Evolutionary conservation across 768 basidiomycete species (phyloP).

Genomic region (Imleria badia): DNA sequence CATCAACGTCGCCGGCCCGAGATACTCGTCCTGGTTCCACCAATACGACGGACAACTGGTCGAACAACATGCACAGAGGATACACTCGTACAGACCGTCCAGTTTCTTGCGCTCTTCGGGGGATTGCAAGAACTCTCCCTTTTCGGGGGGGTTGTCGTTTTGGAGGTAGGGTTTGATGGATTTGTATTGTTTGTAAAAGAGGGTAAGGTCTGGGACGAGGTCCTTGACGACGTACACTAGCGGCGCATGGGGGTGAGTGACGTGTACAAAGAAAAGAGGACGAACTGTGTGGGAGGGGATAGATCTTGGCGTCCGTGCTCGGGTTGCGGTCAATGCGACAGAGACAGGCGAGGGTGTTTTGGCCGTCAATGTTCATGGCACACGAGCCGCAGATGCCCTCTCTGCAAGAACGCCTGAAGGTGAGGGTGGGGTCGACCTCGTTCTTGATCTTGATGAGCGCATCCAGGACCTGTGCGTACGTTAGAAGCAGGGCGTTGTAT

Average conservation of each 20-base stretch:
- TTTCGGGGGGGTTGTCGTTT: conserved; percentile 85
- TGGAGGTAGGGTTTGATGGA: conserved; percentile 96
- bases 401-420: conserved; percentile 90
- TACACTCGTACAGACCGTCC: conserved; percentile 97
- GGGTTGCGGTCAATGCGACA: conserved; percentile 86
- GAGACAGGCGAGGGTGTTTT: conserved; percentile 96
- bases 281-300: conserved; percentile 96
- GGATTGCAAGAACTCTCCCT: conserved; percentile 87
- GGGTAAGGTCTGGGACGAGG: conserved; percentile 87
- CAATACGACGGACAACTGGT: conserved; percentile 98
- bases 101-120: conserved; percentile 92
- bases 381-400: conserved; percentile 98
- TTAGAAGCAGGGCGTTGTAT: conserved; percentile 2
- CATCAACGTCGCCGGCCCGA: conserved; percentile 96
- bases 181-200: conserved; percentile 99
- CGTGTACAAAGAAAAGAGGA: conserved; percentile 9
- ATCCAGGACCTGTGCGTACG: conserved; percentile 62
- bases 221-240: conserved; percentile 99
- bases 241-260: background rate
- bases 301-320: conserved; percentile 81
- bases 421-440: conserved; percentile 94
- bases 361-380: conserved; percentile 98
- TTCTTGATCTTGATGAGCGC: conserved; percentile 99
- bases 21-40: conserved; percentile 99
- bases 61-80: conserved; percentile 95